Conservation (phyloP, 768 basidiomycete species). For the Phaffia tasmanica region DNA sequence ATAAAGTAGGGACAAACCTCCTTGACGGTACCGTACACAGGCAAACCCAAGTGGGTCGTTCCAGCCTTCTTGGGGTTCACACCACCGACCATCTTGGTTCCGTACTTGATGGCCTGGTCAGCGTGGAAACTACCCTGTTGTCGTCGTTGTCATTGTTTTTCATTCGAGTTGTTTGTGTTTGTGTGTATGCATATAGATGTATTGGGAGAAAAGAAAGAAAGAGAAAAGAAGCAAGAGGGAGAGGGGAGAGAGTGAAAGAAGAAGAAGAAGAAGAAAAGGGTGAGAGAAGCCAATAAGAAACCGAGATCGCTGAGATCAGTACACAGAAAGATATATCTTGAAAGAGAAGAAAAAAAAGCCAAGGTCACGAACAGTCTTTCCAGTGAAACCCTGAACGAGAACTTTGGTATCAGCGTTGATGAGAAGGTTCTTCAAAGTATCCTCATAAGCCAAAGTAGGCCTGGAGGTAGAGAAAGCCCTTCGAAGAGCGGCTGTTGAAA, state of each 20-base stretch:
- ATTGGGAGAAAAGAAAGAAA: no score
- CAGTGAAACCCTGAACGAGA: constrained; percentile 73
- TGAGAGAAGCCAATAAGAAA: no score
- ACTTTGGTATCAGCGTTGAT: constrained; percentile 66
- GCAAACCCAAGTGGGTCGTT: constrained; percentile 84
- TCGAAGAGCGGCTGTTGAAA: constrained; percentile 9
- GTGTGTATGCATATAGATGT: no score
- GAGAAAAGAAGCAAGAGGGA: no score
- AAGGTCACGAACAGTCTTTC: constrained; percentile 81
- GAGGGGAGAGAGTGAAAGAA: not conserved
- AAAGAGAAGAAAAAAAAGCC: not conserved
- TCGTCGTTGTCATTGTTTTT: not conserved
- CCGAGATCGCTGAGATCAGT: not conserved
- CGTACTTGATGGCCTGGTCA: constrained; percentile 64
- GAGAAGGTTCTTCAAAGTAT: constrained; percentile 27
- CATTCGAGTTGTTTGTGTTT: not conserved
- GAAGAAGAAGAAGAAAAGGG: not conserved
- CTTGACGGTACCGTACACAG: constrained; percentile 80
- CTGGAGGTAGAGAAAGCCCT: constrained; percentile 24
- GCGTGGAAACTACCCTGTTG: constrained; percentile 86
- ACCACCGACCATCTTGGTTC: constrained; percentile 95
- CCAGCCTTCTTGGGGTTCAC: constrained; percentile 90
- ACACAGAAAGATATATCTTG: not conserved
- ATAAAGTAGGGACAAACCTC: constrained; percentile 50
- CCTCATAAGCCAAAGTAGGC: constrained; percentile 19